Evolutionary conservation across 1,284 basidiomycete species (phyloP).

Genomic region (Omphalotus olearius): DNA sequence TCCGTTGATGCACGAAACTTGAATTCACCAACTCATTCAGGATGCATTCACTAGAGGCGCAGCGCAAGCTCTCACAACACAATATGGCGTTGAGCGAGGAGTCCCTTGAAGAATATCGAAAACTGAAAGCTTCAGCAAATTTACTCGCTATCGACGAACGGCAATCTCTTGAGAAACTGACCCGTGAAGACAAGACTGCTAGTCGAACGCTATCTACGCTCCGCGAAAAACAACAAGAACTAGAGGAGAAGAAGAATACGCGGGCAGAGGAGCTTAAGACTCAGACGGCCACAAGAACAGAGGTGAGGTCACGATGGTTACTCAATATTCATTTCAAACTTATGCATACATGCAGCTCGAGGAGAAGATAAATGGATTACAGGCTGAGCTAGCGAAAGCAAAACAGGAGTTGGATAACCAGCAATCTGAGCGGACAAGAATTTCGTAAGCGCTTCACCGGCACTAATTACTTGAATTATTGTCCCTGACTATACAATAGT

Average conservation of each 20-base stretch:
- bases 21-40: slow-evolving; percentile 5
- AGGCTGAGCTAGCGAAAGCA: slow-evolving; percentile 50
- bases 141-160: slow-evolving; percentile 83
- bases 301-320: slow-evolving; percentile 36
- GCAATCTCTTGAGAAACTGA: slow-evolving; percentile 77
- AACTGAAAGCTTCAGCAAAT: slow-evolving; percentile 78
- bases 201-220: slow-evolving; percentile 65
- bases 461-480: slow-evolving; percentile 1
- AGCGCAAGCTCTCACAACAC: slow-evolving; percentile 67
- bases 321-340: neutral
- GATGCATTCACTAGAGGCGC: slow-evolving; percentile 53
- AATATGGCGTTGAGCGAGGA: slow-evolving; percentile 81
- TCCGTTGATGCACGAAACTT: slow-evolving; percentile 21
- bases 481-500: slow-evolving; percentile 35
- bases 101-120: slow-evolving; percentile 84
- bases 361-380: slow-evolving; percentile 47
- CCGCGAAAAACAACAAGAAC: slow-evolving; percentile 62
- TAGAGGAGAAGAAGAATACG: slow-evolving; percentile 57
- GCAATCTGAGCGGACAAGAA: slow-evolving; percentile 69
- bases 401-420: slow-evolving; percentile 74
- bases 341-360: slow-evolving; percentile 46
- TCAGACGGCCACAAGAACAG: slow-evolving; percentile 54
- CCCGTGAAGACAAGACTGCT: slow-evolving; percentile 80
- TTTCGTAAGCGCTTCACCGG: slow-evolving; percentile 45
- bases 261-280: slow-evolving; percentile 57